These are phyloP conservation scores for Thalassiosira exigua DNA, from an alignment of 352 stramenopile species.

Conservation along the genomic window DNA sequence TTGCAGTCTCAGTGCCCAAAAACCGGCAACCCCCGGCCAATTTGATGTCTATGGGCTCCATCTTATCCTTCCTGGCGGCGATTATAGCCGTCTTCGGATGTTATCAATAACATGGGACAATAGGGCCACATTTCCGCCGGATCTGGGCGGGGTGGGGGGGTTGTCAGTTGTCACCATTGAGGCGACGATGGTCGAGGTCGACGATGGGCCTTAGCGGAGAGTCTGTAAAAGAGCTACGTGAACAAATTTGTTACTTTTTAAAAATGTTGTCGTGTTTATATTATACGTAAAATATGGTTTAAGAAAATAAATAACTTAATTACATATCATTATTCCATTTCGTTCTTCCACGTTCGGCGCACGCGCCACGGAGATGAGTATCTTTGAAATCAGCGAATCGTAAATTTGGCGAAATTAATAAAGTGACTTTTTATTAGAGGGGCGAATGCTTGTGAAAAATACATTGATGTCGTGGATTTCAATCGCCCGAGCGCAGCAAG, in stretches of 20 bases:
- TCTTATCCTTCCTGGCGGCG: background rate
- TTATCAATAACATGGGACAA: background rate
- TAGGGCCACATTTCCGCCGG: background rate
- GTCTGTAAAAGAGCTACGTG: background rate
- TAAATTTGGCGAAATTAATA: background rate
- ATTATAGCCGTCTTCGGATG: background rate
- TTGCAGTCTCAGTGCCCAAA: constrained; percentile 1
- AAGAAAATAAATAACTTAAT: constrained; percentile 6
- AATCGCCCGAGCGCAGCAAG: too few species aligned
- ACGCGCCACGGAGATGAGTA: background rate
- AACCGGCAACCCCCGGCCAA: background rate
- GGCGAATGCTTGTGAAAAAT: constrained; percentile 1
- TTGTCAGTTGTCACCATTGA: constrained; percentile 4
- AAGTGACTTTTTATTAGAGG: constrained; percentile 5
- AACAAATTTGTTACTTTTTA: constrained; percentile 1
- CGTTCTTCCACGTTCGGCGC: background rate
- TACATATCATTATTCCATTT: constrained; percentile 5
- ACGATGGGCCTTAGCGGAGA: constrained; percentile 1
- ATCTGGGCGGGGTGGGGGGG: background rate
- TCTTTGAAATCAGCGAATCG: constrained; percentile 4
- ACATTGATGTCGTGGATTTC: too few species aligned
- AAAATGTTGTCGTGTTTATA: background rate
- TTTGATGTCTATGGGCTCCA: constrained; percentile 4
- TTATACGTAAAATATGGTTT: background rate
- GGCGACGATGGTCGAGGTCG: background rate